phyloP scores from a whole-genome alignment of 1,139 yeast genomes.

The Kodamaea alishanica region DNA sequence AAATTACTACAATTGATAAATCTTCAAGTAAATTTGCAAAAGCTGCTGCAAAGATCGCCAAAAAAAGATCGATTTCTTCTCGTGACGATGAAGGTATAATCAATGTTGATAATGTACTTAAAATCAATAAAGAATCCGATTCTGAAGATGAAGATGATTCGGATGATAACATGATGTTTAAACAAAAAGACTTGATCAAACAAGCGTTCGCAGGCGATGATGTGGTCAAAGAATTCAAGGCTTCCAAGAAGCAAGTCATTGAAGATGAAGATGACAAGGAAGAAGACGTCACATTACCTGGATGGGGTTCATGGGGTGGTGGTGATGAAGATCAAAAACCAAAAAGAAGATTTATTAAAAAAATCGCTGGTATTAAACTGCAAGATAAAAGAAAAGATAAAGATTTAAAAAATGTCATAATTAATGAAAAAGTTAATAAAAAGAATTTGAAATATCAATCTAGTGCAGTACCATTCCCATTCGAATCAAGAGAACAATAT shows the following conservation, averaged over 20 bases:
- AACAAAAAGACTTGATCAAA: constrained; percentile 76
- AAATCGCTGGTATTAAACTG: constrained; percentile 68
- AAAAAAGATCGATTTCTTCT: constrained; percentile 34
- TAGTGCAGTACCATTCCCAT: constrained; percentile 87
- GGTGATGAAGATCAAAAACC: constrained; percentile 47
- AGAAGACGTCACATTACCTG: constrained; percentile 83
- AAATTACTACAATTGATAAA: constrained; percentile 53
- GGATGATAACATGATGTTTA: constrained; percentile 45
- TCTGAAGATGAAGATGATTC: constrained; percentile 26
- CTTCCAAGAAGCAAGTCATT: constrained; percentile 64
- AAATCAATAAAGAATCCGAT: constrained; percentile 24
- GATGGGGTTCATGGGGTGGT: constrained; percentile 91
- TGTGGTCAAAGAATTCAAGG: constrained; percentile 72
- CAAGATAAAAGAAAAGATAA: constrained; percentile 75
- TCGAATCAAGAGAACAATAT: constrained; percentile 88
- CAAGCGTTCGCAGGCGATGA: constrained; percentile 98
- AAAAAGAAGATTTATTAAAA: constrained; percentile 62
- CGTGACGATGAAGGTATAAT: constrained; percentile 40
- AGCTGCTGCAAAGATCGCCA: constrained; percentile 49
- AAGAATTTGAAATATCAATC: constrained; percentile 83
- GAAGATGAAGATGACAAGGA: constrained; percentile 85
- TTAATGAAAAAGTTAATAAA: constrained; percentile 83
- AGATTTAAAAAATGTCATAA: constrained; percentile 72
- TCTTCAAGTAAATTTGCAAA: constrained; percentile 55
- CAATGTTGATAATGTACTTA: constrained; percentile 44